These are phyloP conservation scores for Zoysia japonica DNA, from an alignment of 176 grass and related monocot species.

Conservation along the genomic window DNA sequence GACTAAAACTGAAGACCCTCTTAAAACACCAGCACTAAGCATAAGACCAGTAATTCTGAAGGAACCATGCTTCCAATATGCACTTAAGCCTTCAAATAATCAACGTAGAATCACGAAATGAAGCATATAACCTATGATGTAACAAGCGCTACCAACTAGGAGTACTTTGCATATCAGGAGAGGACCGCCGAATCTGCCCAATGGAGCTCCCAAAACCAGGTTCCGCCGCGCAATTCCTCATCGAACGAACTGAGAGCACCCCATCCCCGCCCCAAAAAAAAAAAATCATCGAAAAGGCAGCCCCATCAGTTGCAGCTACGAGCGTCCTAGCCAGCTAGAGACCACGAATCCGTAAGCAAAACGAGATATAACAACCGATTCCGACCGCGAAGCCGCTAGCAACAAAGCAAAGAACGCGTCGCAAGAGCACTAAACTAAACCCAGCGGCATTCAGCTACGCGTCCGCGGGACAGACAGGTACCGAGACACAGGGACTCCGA, in stretches of 20 bases:
- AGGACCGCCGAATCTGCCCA: neutral
- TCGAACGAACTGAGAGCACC: neutral
- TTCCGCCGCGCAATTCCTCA: neutral
- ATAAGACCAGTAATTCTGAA: neutral
- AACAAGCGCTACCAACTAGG: neutral
- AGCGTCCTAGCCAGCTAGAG: neutral
- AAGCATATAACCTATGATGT: neutral
- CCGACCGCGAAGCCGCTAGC: neutral
- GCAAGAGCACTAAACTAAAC: neutral
- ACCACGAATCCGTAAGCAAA: neutral
- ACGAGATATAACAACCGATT: neutral
- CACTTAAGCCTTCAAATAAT: neutral
- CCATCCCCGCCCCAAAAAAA: neutral
- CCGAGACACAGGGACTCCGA: neutral
- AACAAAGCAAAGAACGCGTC: constrained; percentile 8
- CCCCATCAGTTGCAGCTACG: neutral
- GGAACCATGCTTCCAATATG: neutral
- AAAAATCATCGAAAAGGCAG: neutral
- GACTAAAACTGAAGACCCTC: neutral
- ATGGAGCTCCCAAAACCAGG: neutral
- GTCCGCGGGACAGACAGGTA: no score
- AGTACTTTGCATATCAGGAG: neutral
- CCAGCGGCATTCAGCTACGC: constrained; percentile 20
- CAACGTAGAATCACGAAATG: neutral
- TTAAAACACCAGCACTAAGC: neutral